Conservation (phyloP, 441 rosid species). For the Manihot esculenta region DNA sequence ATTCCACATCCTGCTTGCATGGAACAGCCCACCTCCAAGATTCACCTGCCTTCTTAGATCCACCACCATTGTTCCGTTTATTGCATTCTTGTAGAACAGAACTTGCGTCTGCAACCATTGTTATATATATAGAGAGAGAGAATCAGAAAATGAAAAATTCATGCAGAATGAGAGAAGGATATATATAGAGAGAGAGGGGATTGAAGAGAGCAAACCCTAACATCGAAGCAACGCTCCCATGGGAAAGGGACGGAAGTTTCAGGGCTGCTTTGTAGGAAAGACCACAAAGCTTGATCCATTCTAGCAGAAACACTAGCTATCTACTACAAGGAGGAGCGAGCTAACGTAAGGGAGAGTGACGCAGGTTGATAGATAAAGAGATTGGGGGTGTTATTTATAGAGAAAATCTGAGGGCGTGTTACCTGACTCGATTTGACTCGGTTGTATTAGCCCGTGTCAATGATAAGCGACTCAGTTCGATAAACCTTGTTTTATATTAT, state of each 20-base stretch:
- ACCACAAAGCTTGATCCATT: constrained; percentile 12
- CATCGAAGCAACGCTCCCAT: constrained; percentile 26
- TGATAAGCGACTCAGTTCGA: too few species aligned
- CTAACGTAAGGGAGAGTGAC: not conserved
- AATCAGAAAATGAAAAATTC: constrained; percentile 7
- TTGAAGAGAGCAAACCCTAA: constrained; percentile 10
- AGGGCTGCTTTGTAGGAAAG: constrained; percentile 15
- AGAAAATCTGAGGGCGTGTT: not conserved
- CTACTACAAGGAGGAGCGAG: not conserved
- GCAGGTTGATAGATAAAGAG: not conserved
- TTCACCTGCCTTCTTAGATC: constrained; percentile 19
- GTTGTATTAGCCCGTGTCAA: not conserved
- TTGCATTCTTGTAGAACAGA: constrained; percentile 6
- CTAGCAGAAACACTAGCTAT: not conserved
- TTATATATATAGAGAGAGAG: too few species aligned
- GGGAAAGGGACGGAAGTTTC: constrained; percentile 20
- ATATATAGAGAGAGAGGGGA: not conserved
- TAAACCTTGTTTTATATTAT: too few species aligned
- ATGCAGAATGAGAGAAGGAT: not conserved
- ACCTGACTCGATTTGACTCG: not conserved
- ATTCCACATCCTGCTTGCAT: constrained; percentile 3
- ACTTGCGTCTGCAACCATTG: constrained; percentile 3
- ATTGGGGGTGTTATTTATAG: not conserved
- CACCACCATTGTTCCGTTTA: constrained; percentile 1
- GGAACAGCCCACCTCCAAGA: constrained; percentile 19